Conservation (phyloP, 2,329 filamentous ascomycete genomes). For the Xylariaceae sp. region DNA sequence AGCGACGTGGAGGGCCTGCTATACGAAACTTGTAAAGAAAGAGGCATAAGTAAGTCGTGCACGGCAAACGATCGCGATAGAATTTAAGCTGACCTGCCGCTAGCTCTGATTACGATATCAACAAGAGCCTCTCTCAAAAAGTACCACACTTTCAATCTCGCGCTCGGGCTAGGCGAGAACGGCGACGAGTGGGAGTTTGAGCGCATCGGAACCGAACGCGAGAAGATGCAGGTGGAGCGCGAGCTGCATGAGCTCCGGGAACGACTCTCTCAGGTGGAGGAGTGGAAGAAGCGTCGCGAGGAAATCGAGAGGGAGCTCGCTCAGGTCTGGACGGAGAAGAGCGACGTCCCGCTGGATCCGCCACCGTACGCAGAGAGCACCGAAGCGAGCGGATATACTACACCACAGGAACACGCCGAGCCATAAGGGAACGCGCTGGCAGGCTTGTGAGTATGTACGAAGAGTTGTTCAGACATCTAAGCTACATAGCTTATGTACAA, state of each 20-base stretch:
- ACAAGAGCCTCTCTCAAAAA: slow-evolving; percentile 92
- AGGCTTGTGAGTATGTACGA: too few species aligned
- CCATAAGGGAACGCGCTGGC: slow-evolving; percentile 3
- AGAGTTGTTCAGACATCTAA: too few species aligned
- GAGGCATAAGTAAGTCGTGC: slow-evolving; percentile 71
- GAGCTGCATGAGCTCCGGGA: slow-evolving; percentile 82
- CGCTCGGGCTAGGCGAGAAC: slow-evolving; percentile 71
- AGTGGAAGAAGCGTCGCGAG: slow-evolving; percentile 70
- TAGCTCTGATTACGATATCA: slow-evolving; percentile 91
- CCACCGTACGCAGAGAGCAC: slow-evolving; percentile 37
- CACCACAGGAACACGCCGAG: background rate
- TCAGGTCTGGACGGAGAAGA: slow-evolving; percentile 53
- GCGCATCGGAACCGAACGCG: slow-evolving; percentile 84
- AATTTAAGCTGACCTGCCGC: slow-evolving; percentile 14
- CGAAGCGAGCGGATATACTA: slow-evolving; percentile 3
- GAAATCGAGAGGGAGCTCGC: slow-evolving; percentile 81
- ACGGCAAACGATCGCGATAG: background rate
- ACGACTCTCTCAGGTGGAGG: slow-evolving; percentile 71
- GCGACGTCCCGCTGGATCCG: slow-evolving; percentile 40
- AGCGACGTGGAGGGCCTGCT: slow-evolving; percentile 90
- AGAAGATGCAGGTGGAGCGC: slow-evolving; percentile 89
- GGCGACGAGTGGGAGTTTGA: slow-evolving; percentile 91
- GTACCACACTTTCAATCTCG: slow-evolving; percentile 89
- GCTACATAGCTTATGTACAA: too few species aligned
- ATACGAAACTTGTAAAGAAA: slow-evolving; percentile 89